Conservation (phyloP, 2,329 filamentous ascomycete species). For the Talaromyces atroroseus region DNA sequence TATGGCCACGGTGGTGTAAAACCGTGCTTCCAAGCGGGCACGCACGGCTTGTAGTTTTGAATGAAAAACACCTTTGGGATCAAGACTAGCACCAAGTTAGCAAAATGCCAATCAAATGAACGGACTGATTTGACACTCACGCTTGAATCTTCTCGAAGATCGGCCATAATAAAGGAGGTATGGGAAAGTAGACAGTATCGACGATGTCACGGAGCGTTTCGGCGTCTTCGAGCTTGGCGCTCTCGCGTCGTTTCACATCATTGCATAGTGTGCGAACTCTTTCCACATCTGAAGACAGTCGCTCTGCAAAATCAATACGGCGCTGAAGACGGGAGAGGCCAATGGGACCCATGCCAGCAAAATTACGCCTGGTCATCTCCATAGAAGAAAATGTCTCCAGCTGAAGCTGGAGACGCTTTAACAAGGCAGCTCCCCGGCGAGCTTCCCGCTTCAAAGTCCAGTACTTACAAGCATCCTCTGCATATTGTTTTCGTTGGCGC, state of each 20-base stretch:
- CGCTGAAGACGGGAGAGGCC: constrained; percentile 72
- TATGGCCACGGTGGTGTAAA: constrained; percentile 55
- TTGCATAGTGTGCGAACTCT: constrained; percentile 66
- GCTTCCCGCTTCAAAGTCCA: constrained; percentile 97
- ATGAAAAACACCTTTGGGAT: constrained; percentile 51
- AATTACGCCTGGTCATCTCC: constrained; percentile 93
- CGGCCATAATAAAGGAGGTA: constrained; percentile 68
- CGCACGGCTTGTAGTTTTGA: constrained; percentile 50
- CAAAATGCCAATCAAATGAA: constrained; percentile 16
- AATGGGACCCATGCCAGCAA: constrained; percentile 85
- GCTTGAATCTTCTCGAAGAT: constrained; percentile 72
- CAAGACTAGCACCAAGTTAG: constrained; percentile 32
- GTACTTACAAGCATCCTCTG: constrained; percentile 89
- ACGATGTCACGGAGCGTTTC: constrained; percentile 73
- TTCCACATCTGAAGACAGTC: constrained; percentile 60
- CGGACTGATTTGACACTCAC: constrained; percentile 53
- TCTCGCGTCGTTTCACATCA: constrained; percentile 69
- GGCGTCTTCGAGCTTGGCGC: constrained; percentile 68
- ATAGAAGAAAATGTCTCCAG: constrained; percentile 96
- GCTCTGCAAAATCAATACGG: constrained; percentile 82
- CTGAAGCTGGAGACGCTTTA: constrained; percentile 89
- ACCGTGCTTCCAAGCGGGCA: constrained; percentile 49
- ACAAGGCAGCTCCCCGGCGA: constrained; percentile 78
- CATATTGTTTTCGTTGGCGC: constrained; percentile 83
- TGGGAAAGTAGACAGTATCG: constrained; percentile 86